Conservation (phyloP, 2,329 filamentous ascomycete genomes). For the Chaetomiaceae sp. region DNA sequence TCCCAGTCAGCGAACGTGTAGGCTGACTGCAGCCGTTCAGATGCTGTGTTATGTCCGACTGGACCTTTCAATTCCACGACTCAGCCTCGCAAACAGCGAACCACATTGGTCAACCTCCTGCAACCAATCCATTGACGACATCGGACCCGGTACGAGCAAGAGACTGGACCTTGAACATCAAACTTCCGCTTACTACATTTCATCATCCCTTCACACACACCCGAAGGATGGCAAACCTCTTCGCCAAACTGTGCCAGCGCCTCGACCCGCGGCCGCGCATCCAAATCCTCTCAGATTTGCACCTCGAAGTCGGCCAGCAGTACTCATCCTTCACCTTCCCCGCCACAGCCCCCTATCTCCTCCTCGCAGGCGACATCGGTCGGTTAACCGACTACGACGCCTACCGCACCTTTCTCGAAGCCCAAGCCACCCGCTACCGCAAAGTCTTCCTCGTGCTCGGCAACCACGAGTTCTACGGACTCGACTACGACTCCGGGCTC, state of each 20-base stretch:
- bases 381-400: constrained; percentile 40
- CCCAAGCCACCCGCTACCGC: constrained; percentile 36
- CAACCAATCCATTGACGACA: too few relatives aligned
- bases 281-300: constrained; percentile 46
- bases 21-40: too few relatives aligned
- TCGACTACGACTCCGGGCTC: constrained; percentile 34
- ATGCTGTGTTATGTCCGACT: too few relatives aligned
- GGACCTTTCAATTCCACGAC: too few relatives aligned
- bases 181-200: too few relatives aligned
- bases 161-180: too few relatives aligned
- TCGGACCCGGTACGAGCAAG: too few relatives aligned
- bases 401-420: constrained; percentile 38
- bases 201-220: too few relatives aligned
- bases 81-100: too few relatives aligned
- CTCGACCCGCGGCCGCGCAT: constrained; percentile 14
- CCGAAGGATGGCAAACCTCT: not conserved
- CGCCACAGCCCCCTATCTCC: constrained; percentile 35
- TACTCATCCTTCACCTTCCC: constrained; percentile 38
- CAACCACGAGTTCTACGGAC: constrained; percentile 49
- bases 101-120: too few relatives aligned
- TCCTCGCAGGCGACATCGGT: constrained; percentile 47
- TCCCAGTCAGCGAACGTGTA: too few relatives aligned
- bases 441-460: constrained; percentile 44
- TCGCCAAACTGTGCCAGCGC: not conserved
- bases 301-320: constrained; percentile 41